Evolutionary conservation across 257 asterid species (phyloP).

Genomic region (Forsythia viridissima): DNA sequence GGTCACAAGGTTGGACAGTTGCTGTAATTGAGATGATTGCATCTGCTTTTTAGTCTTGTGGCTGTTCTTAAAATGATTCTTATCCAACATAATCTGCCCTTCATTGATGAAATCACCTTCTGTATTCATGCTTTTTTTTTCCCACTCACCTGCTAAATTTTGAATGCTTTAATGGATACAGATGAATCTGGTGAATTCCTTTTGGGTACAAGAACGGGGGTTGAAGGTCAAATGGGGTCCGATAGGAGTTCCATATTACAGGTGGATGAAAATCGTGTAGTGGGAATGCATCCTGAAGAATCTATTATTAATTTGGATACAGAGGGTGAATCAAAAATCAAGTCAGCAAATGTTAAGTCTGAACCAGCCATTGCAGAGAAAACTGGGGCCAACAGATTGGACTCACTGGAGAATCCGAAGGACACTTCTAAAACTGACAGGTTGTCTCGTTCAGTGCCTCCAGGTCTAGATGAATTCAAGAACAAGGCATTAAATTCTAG

Average conservation of each 20-base stretch:
- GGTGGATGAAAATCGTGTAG: slow-evolving; percentile 31
- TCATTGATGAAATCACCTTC: background rate
- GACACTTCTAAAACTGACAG: slow-evolving; percentile 42
- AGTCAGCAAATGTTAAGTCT: slow-evolving; percentile 19
- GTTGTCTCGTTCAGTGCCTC: slow-evolving; percentile 49
- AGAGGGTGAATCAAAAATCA: slow-evolving; percentile 29
- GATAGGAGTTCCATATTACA: slow-evolving; percentile 30
- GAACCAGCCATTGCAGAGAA: slow-evolving; percentile 36
- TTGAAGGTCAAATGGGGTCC: slow-evolving; percentile 36
- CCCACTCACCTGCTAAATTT: slow-evolving; percentile 12
- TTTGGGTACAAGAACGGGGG: slow-evolving; percentile 41
- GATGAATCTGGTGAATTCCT: slow-evolving; percentile 53
- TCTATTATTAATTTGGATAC: slow-evolving; percentile 14
- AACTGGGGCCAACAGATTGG: slow-evolving; percentile 34
- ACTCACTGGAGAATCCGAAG: slow-evolving; percentile 29
- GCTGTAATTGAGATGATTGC: background rate
- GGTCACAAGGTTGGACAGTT: background rate
- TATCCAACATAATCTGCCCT: background rate
- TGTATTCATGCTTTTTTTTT: background rate
- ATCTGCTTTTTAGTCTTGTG: background rate
- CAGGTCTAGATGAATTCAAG: slow-evolving; percentile 82
- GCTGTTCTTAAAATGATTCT: background rate
- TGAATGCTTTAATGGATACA: slow-evolving; percentile 27
- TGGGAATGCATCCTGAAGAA: slow-evolving; percentile 28
- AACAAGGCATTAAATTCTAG: slow-evolving; percentile 65